Evolutionary conservation across 352 stramenopile genomes (phyloP).

Genomic region (Aphanomyces cochlioides): DNA sequence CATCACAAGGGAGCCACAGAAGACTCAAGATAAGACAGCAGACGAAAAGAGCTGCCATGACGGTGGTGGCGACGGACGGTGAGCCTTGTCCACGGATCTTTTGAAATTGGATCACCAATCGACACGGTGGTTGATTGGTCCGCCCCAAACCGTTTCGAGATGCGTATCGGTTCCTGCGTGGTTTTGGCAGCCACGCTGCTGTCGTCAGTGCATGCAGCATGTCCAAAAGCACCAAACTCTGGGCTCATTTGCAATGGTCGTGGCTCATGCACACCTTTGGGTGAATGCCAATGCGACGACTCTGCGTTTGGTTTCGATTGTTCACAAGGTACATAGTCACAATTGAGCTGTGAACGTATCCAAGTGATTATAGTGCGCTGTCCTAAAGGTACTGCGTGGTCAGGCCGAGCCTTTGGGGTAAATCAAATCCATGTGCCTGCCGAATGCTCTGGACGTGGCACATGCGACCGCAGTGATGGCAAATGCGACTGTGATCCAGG

Average conservation of each 20-base stretch:
- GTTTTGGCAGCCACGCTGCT: not conserved
- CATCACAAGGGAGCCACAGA: not conserved
- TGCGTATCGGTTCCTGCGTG: not conserved
- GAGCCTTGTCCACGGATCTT: not conserved
- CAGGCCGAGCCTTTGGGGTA: conserved; percentile 15
- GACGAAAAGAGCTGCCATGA: not conserved
- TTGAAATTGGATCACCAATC: not conserved
- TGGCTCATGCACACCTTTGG: conserved; percentile 17
- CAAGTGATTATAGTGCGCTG: conserved; percentile 10
- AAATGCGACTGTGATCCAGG: conserved; percentile 59
- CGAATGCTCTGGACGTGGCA: conserved; percentile 76
- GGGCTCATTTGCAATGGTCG: conserved; percentile 22
- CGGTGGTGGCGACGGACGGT: not conserved
- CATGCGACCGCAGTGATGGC: conserved; percentile 52
- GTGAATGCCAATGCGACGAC: conserved; percentile 13
- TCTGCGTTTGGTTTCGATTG: conserved; percentile 23
- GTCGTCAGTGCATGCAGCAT: conserved; percentile 11
- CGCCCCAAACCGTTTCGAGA: not conserved
- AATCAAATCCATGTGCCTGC: conserved; percentile 30
- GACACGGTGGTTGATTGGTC: not conserved
- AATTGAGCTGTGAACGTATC: too few species aligned
- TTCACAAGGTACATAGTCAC: conserved; percentile 11
- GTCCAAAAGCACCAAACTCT: conserved; percentile 10
- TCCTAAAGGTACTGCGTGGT: conserved; percentile 15
- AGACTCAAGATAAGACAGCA: not conserved